Conservation (phyloP, 2,329 filamentous ascomycete genomes). For the Phialophora tarda region DNA sequence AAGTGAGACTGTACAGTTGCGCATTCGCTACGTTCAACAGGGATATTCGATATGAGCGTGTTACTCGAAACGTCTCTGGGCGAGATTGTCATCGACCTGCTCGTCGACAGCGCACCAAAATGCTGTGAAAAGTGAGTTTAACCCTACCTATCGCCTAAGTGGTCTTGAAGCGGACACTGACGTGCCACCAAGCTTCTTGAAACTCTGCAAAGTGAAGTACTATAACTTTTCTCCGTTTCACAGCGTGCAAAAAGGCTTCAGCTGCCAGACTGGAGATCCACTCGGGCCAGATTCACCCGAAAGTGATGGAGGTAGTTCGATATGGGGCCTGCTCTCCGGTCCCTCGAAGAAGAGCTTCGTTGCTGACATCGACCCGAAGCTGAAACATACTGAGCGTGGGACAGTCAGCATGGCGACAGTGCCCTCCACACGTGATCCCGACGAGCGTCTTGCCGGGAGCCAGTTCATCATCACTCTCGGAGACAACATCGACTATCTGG, state of each 20-base stretch:
- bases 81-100: constrained; percentile 92
- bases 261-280: constrained; percentile 94
- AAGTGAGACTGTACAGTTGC: neutral
- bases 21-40: neutral
- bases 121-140: constrained; percentile 88
- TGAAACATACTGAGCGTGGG: constrained; percentile 86
- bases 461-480: constrained; percentile 94
- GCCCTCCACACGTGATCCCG: constrained; percentile 74
- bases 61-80: constrained; percentile 90
- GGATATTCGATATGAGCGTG: constrained; percentile 72
- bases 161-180: constrained; percentile 38
- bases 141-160: constrained; percentile 9
- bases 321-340: constrained; percentile 82
- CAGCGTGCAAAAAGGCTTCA: constrained; percentile 91
- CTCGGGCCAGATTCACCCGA: constrained; percentile 81
- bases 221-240: constrained; percentile 97
- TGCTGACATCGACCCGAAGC: constrained; percentile 81
- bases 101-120: constrained; percentile 86
- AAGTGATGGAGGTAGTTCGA: constrained; percentile 89
- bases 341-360: constrained; percentile 76
- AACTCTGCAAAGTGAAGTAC: constrained; percentile 98
- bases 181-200: constrained; percentile 74
- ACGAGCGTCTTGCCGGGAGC: constrained; percentile 80
- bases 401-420: constrained; percentile 98
- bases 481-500: constrained; percentile 85